Evolutionary conservation across 2,329 filamentous ascomycete species (phyloP).

Genomic region (Neonectria punicea): DNA sequence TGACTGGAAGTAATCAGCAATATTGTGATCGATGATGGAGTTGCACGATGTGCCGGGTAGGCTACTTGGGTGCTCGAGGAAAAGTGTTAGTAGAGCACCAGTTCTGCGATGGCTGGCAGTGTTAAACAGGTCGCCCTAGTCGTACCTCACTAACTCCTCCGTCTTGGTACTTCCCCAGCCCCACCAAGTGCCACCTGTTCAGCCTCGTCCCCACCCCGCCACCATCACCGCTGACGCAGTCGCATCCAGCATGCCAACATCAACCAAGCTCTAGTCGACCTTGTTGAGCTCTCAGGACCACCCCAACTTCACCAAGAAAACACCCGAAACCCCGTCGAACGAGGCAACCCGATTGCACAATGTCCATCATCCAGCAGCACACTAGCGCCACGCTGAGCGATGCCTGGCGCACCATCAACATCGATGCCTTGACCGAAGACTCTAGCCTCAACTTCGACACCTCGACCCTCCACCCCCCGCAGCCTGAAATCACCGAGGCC

Average conservation of each 20-base stretch:
- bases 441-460: slow-evolving; percentile 92
- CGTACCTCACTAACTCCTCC: not conserved
- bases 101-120: not conserved
- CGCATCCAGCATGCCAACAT: slow-evolving; percentile 28
- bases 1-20: not conserved
- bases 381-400: slow-evolving; percentile 69
- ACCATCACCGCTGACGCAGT: slow-evolving; percentile 47
- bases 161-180: not conserved
- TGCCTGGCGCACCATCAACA: slow-evolving; percentile 89
- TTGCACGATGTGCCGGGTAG: not conserved
- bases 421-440: slow-evolving; percentile 91
- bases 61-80: no score
- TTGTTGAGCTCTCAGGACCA: slow-evolving; percentile 9
- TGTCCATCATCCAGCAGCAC: slow-evolving; percentile 77
- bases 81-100: not conserved
- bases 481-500: slow-evolving; percentile 77
- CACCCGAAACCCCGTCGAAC: not conserved
- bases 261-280: slow-evolving; percentile 20
- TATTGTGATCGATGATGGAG: not conserved
- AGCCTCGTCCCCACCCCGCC: slow-evolving; percentile 46
- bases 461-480: slow-evolving; percentile 81
- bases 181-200: slow-evolving; percentile 32
- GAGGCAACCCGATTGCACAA: slow-evolving; percentile 9
- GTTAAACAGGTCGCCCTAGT: not conserved
- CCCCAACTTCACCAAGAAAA: slow-evolving; percentile 18